These are phyloP conservation scores for Eutypa lata DNA, from an alignment of 2,329 filamentous ascomycete genomes.

Conservation along the genomic window DNA sequence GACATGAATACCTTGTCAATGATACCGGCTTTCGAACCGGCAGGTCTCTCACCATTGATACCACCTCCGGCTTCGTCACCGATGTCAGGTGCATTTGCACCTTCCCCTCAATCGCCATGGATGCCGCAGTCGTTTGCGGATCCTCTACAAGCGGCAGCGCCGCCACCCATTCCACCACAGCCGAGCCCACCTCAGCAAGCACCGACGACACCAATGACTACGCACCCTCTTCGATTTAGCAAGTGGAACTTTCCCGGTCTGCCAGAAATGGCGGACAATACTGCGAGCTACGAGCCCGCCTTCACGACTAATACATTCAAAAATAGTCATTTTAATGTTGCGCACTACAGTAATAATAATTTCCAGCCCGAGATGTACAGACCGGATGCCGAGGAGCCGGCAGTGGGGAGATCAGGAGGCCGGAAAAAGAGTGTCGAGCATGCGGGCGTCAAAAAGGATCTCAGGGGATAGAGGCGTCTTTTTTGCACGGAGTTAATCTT, in stretches of 20 bases:
- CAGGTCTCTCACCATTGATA: conserved; percentile 31
- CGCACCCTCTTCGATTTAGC: conserved; percentile 49
- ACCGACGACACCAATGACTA: conserved; percentile 25
- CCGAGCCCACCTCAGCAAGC: conserved; percentile 26
- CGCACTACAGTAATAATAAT: conserved; percentile 64
- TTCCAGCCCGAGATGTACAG: conserved; percentile 55
- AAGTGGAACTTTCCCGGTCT: conserved; percentile 46
- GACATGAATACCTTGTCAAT: conserved; percentile 43
- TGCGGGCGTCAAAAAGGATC: conserved; percentile 28
- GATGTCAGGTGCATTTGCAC: conserved; percentile 26
- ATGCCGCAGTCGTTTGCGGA: conserved; percentile 33
- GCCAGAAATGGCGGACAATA: conserved; percentile 32
- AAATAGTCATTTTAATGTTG: conserved; percentile 64
- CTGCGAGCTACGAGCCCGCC: conserved; percentile 38
- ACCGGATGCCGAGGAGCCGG: conserved; percentile 36
- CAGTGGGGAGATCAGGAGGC: conserved; percentile 19
- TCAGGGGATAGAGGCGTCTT: conserved; percentile 24
- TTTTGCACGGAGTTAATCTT: conserved; percentile 11
- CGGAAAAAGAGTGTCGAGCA: conserved; percentile 29
- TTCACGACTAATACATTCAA: conserved; percentile 60
- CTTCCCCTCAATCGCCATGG: conserved; percentile 37
- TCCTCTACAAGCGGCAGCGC: conserved; percentile 13
- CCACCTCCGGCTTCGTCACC: conserved; percentile 32
- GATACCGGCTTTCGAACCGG: conserved; percentile 42
- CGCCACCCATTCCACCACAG: conserved; percentile 29